Conservation (phyloP, 163 green algal species). For the Chlamydomonas reinhardtii region DNA sequence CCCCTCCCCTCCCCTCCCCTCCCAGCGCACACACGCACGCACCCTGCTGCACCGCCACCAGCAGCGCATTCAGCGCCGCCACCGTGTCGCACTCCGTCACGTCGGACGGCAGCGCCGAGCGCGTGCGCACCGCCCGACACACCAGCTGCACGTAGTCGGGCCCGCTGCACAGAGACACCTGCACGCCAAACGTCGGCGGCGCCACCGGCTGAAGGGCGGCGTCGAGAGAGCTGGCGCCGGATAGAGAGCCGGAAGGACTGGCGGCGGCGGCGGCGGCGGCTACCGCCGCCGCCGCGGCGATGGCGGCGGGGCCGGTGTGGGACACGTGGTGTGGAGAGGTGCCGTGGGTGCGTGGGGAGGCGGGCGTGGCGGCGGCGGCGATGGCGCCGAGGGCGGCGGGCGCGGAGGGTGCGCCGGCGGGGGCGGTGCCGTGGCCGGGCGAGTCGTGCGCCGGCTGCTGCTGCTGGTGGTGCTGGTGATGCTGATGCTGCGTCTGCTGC, state of each 20-base stretch:
- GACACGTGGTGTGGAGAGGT: too few relatives aligned
- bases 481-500: too few relatives aligned
- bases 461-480: too few relatives aligned
- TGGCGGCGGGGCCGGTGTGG: neutral
- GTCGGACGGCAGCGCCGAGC: slow-evolving; percentile 22
- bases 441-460: neutral
- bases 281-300: neutral
- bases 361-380: slow-evolving; percentile 1
- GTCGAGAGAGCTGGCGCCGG: neutral
- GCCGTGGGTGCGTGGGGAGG: neutral
- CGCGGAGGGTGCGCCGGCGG: neutral
- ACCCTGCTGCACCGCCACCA: slow-evolving; percentile 29
- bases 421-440: neutral
- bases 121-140: slow-evolving; percentile 8
- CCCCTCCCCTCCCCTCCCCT: too few relatives aligned
- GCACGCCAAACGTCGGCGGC: slow-evolving; percentile 7
- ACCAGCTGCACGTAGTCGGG: slow-evolving; percentile 51
- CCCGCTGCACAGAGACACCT: slow-evolving; percentile 1
- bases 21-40: neutral
- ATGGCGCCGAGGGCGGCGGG: neutral
- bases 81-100: slow-evolving; percentile 58
- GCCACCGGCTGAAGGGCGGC: slow-evolving; percentile 3
- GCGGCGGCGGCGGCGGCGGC: neutral
- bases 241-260: too few relatives aligned
- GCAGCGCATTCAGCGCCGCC: slow-evolving; percentile 36